Conservation (phyloP, 2,329 filamentous ascomycete genomes). For the Penicillium rolfsii region DNA sequence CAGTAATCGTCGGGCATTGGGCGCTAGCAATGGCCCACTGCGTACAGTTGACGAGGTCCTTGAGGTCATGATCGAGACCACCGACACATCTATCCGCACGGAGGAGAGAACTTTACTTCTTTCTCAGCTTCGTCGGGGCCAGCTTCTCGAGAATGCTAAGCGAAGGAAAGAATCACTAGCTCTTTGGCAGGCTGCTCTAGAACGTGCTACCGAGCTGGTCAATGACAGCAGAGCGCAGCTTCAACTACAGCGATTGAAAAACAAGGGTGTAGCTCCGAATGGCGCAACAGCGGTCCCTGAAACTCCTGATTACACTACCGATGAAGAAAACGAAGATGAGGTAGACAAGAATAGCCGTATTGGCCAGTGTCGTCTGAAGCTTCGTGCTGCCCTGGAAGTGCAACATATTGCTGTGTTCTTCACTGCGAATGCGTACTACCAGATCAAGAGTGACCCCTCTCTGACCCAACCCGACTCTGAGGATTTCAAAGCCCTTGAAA, state of each 20-base stretch:
- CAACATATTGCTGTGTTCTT: conserved; percentile 85
- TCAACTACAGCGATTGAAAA: conserved; percentile 47
- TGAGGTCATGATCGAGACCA: conserved; percentile 88
- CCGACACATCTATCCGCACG: conserved; percentile 65
- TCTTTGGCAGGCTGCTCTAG: conserved; percentile 67
- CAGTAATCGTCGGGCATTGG: conserved; percentile 66
- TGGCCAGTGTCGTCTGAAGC: conserved; percentile 63
- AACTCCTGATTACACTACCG: conserved; percentile 29
- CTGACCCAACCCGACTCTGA: conserved; percentile 69
- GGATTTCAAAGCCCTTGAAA: conserved; percentile 68
- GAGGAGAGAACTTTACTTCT: conserved; percentile 71
- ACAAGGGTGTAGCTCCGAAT: conserved; percentile 28
- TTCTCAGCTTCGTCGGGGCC: conserved; percentile 69
- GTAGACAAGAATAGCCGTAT: conserved; percentile 53
- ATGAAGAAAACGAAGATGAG: conserved; percentile 43
- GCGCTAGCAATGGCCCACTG: conserved; percentile 67
- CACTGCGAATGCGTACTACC: conserved; percentile 78
- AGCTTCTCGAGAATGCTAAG: conserved; percentile 76
- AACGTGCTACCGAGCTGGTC: conserved; percentile 55
- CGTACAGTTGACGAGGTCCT: conserved; percentile 85
- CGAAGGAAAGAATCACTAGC: conserved; percentile 67
- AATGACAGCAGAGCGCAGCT: conserved; percentile 67
- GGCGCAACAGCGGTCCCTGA: conserved; percentile 24
- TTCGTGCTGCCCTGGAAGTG: conserved; percentile 75
- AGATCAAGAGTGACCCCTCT: conserved; percentile 73